A percentile compares a stretch with the other conserved stretches of the same genome.
These are phyloP conservation scores for Monosporascus sp. DNA, from an alignment of 2,329 filamentous ascomycete species.

Conservation along the genomic window DNA sequence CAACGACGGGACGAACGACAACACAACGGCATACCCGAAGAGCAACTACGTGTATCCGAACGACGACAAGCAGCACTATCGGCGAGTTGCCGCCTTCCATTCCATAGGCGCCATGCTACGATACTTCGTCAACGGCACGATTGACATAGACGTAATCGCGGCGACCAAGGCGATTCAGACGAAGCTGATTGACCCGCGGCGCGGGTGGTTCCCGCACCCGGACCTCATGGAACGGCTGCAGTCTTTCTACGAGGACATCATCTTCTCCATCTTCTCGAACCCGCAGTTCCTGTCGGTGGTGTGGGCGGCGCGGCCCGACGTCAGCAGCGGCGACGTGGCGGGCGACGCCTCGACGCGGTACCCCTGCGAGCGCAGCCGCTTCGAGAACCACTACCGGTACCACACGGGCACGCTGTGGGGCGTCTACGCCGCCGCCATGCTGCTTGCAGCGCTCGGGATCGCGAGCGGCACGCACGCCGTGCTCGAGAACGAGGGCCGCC, in stretches of 20 bases:
- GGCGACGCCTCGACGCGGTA: slow-evolving; percentile 18
- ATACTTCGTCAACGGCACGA: slow-evolving; percentile 26
- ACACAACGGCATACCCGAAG: slow-evolving; percentile 25
- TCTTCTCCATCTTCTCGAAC: slow-evolving; percentile 30
- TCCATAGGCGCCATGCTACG: slow-evolving; percentile 28
- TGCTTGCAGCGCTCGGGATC: slow-evolving; percentile 23
- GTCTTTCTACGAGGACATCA: slow-evolving; percentile 31
- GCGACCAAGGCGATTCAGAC: slow-evolving; percentile 35
- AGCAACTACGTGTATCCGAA: slow-evolving; percentile 26
- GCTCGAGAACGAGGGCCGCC: slow-evolving; percentile 28
- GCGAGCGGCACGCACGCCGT: slow-evolving; percentile 29
- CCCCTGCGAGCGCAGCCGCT: slow-evolving; percentile 26
- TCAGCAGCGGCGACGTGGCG: slow-evolving; percentile 17
- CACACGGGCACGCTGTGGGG: slow-evolving; percentile 29
- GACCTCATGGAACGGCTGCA: slow-evolving; percentile 24
- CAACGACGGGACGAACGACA: slow-evolving; percentile 32
- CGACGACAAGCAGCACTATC: slow-evolving; percentile 20
- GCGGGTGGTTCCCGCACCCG: slow-evolving; percentile 25
- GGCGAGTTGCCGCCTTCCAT: slow-evolving; percentile 29
- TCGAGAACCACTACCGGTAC: slow-evolving; percentile 29
- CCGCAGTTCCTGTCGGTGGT: slow-evolving; percentile 29
- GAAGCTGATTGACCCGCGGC: slow-evolving; percentile 31
- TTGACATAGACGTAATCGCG: slow-evolving; percentile 21
- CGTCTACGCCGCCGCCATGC: slow-evolving; percentile 28
- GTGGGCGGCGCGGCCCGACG: slow-evolving; percentile 26